phyloP scores from a whole-genome alignment of 2,329 filamentous ascomycete genomes.

The Fusarium mangiferae region DNA sequence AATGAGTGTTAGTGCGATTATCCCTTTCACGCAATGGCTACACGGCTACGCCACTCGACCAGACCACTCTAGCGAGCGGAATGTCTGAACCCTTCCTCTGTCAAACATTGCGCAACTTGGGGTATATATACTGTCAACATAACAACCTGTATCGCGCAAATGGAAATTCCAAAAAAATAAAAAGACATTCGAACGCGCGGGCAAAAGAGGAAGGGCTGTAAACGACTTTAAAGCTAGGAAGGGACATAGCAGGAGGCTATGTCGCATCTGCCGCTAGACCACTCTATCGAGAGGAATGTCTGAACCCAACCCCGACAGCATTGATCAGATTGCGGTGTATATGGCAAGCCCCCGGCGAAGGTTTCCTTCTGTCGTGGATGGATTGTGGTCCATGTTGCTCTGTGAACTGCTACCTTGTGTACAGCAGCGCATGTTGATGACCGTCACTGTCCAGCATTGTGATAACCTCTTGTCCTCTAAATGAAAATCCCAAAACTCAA shows the following conservation, averaged over 20 bases:
- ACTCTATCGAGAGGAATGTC: not conserved
- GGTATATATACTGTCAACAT: not conserved
- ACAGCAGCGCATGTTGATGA: rapidly evolving
- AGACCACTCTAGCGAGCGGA: not conserved
- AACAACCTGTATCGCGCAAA: not conserved
- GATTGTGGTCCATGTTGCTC: not conserved
- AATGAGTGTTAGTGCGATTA: not conserved
- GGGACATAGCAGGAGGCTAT: not conserved
- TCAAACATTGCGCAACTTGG: not conserved
- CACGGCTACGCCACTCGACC: not conserved
- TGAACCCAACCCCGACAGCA: not conserved
- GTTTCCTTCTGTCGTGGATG: rapidly evolving
- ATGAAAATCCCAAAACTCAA: not conserved
- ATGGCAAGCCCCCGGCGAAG: rapidly evolving
- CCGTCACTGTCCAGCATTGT: not conserved
- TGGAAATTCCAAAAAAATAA: rapidly evolving
- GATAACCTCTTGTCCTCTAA: rapidly evolving
- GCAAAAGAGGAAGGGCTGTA: not conserved
- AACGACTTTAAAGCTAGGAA: not conserved
- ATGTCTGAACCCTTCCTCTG: not conserved
- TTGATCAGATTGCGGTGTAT: not conserved
- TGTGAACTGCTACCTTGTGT: rapidly evolving
- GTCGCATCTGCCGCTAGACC: not conserved
- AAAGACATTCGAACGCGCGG: not conserved
- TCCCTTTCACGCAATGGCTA: not conserved